These are phyloP conservation scores for Globisporangium paddicum DNA, from an alignment of 352 stramenopile genomes.

Conservation along the genomic window DNA sequence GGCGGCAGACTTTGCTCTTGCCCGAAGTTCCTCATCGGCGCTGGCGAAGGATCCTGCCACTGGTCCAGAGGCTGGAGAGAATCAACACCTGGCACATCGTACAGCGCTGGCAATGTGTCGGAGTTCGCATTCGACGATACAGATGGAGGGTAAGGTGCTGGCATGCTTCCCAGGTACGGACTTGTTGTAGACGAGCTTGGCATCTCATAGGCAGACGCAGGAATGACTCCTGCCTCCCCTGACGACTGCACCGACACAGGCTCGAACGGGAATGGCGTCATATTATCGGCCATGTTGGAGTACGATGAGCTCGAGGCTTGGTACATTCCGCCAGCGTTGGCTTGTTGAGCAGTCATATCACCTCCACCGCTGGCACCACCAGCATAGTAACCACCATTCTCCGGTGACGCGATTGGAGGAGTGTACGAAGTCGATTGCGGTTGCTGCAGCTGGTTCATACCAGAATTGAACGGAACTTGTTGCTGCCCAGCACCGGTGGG, in stretches of 20 bases:
- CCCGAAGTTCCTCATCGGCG: constrained; percentile 9
- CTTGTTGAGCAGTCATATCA: constrained; percentile 3
- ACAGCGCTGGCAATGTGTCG: constrained; percentile 24
- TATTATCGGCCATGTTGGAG: constrained; percentile 12
- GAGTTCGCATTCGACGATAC: constrained; percentile 16
- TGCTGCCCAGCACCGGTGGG: neutral
- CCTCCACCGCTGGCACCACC: neutral
- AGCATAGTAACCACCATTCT: constrained; percentile 7
- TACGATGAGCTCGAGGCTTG: neutral
- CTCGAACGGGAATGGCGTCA: constrained; percentile 30
- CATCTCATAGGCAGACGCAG: constrained; percentile 19
- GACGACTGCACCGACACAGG: constrained; percentile 19
- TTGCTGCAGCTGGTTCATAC: constrained; percentile 3
- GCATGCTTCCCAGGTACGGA: constrained; percentile 29
- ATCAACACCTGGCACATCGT: constrained; percentile 12
- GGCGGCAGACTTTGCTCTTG: constrained; percentile 7
- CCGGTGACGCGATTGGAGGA: constrained; percentile 7
- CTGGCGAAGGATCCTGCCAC: constrained; percentile 18
- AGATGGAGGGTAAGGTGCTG: constrained; percentile 20
- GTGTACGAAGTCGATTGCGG: constrained; percentile 17
- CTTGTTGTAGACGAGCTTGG: constrained; percentile 14
- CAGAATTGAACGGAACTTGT: neutral
- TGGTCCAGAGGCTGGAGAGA: constrained; percentile 10
- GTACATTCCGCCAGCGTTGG: constrained; percentile 8
- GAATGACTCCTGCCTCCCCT: constrained; percentile 8